Percentiles rank a stretch among this genome's conserved stretches.
These are phyloP conservation scores for Amauroascus verrucosus DNA, from an alignment of 2,329 filamentous ascomycete genomes.

Conservation along the genomic window DNA sequence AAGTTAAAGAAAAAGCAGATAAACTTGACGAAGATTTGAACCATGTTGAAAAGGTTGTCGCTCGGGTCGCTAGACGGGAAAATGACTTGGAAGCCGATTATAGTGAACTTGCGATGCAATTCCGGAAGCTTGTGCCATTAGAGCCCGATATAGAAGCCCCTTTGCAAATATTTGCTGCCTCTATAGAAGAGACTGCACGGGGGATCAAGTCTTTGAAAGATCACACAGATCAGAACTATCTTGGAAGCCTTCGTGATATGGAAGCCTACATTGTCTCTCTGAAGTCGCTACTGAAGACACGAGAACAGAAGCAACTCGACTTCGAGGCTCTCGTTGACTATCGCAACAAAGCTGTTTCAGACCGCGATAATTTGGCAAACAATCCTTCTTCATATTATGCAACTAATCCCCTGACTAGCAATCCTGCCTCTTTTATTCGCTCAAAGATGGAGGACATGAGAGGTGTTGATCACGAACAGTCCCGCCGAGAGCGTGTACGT, in stretches of 20 bases:
- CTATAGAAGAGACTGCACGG: constrained; percentile 70
- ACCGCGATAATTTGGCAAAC: constrained; percentile 69
- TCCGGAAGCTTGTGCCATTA: constrained; percentile 80
- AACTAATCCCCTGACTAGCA: constrained; percentile 43
- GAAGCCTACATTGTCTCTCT: constrained; percentile 83
- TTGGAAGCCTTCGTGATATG: constrained; percentile 89
- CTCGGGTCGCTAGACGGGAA: constrained; percentile 77
- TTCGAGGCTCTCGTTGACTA: constrained; percentile 95
- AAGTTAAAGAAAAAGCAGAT: constrained; percentile 83
- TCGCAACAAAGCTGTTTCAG: constrained; percentile 76
- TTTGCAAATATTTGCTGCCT: constrained; percentile 75
- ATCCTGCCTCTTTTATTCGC: constrained; percentile 76
- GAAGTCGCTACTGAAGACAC: constrained; percentile 77
- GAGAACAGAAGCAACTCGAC: constrained; percentile 96
- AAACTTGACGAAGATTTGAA: constrained; percentile 89
- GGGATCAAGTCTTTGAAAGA: constrained; percentile 76
- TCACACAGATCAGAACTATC: constrained; percentile 88
- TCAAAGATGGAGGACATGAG: constrained; percentile 94
- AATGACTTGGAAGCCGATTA: constrained; percentile 81
- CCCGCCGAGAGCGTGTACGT: constrained; percentile 71
- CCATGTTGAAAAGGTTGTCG: constrained; percentile 92
- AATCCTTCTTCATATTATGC: constrained; percentile 52
- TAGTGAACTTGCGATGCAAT: constrained; percentile 81
- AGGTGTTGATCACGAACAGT: constrained; percentile 91
- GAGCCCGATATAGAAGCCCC: constrained; percentile 78